Evolutionary conservation across 257 asterid species (phyloP).

Genomic region (Oldenlandia corymbosa): DNA sequence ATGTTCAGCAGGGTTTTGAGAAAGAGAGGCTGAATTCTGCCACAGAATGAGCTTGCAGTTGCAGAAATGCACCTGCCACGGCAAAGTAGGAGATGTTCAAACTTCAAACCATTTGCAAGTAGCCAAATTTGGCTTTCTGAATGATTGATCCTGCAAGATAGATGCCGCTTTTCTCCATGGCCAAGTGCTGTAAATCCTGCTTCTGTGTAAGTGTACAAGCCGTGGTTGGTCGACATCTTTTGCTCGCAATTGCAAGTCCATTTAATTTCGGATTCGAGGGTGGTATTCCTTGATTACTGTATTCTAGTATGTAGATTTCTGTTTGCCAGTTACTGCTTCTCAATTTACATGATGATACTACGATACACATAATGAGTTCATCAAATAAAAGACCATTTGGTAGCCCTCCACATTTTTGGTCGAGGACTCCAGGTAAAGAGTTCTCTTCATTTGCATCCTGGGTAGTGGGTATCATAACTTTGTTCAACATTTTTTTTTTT

Average conservation of each 20-base stretch:
- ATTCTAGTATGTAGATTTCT: too few species aligned
- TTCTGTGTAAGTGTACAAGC: not conserved
- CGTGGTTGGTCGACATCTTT: not conserved
- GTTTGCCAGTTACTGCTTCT: too few species aligned
- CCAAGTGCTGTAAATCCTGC: not conserved
- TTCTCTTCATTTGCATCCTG: too few species aligned
- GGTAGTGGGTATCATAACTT: too few species aligned
- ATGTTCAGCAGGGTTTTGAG: slow-evolving; percentile 82
- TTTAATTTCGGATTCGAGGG: not conserved
- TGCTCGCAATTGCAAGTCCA: not conserved
- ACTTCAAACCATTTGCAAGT: too few species aligned
- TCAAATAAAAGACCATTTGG: too few species aligned
- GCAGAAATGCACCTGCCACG: too few species aligned
- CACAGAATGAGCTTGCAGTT: not conserved
- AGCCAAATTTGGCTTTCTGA: not conserved
- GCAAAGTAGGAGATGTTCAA: not conserved
- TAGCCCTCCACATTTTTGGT: too few species aligned
- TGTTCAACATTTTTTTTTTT: too few species aligned
- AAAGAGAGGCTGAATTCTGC: slow-evolving; percentile 34
- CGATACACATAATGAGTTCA: too few species aligned
- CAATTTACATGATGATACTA: too few species aligned
- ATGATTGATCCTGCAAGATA: not conserved
- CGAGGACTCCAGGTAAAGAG: too few species aligned
- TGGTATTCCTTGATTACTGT: not conserved
- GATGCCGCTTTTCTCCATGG: slow-evolving; percentile 4